phyloP scores from a whole-genome alignment of 371 early-diverging fungal species.

The Mortierella sp. region DNA sequence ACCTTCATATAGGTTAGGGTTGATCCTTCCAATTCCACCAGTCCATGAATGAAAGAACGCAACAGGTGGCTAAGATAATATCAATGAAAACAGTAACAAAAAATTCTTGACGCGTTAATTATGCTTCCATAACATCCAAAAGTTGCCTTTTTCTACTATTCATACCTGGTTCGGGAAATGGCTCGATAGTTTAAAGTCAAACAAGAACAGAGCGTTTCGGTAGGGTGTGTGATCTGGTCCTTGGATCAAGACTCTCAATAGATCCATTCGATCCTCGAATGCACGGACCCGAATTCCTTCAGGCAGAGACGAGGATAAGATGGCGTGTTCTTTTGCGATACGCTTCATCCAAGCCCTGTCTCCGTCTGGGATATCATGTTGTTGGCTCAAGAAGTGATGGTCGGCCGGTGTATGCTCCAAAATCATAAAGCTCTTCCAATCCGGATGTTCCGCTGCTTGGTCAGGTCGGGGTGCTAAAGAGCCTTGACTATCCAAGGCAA shows the following conservation, averaged over 20 bases:
- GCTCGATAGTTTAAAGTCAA: constrained; percentile 61
- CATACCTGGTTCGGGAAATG: constrained; percentile 58
- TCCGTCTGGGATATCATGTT: constrained; percentile 6
- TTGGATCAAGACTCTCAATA: constrained; percentile 61
- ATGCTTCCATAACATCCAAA: too few relatives aligned
- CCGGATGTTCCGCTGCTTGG: constrained; percentile 22
- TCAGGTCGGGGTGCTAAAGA: neutral
- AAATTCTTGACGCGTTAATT: neutral
- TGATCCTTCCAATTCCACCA: constrained; percentile 62
- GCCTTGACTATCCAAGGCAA: neutral
- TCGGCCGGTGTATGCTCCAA: constrained; percentile 49
- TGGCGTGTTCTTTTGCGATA: constrained; percentile 48
- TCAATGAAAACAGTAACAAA: neutral
- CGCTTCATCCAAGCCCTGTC: constrained; percentile 47
- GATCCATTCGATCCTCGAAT: constrained; percentile 64
- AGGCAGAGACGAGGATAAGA: constrained; percentile 47
- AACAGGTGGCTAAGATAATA: constrained; percentile 45
- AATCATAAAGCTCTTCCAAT: constrained; percentile 45
- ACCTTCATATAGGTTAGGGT: constrained; percentile 68
- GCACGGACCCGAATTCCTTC: constrained; percentile 64
- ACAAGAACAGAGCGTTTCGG: constrained; percentile 60
- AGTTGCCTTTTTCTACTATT: neutral
- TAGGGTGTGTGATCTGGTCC: constrained; percentile 65
- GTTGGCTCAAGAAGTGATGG: constrained; percentile 35
- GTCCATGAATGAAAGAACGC: constrained; percentile 67